Conservation (phyloP, 2,329 filamentous ascomycete species). For the Phialophora macrospora region DNA sequence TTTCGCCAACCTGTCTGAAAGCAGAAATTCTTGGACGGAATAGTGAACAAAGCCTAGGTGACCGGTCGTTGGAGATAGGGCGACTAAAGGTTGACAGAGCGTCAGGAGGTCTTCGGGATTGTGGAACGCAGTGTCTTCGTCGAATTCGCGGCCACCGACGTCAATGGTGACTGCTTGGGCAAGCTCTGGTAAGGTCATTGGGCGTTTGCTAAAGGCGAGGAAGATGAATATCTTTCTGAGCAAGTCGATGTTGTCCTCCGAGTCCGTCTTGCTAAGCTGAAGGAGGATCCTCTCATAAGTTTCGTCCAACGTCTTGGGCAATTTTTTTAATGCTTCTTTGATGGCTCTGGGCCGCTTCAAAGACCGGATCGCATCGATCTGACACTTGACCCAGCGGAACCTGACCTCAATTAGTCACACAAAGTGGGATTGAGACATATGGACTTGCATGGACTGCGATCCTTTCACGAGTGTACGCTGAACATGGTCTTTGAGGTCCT, state of each 20-base stretch:
- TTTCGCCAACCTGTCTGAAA: background rate
- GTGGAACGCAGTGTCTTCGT: background rate
- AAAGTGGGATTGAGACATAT: background rate
- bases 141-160: background rate
- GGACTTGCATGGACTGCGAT: background rate
- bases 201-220: background rate
- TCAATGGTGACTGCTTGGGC: background rate
- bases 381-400: slow-evolving; percentile 41
- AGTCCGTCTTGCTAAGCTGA: background rate
- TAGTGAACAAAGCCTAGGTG: background rate
- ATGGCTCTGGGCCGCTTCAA: slow-evolving; percentile 33
- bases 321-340: slow-evolving; percentile 29
- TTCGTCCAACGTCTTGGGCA: slow-evolving; percentile 40
- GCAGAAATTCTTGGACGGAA: background rate
- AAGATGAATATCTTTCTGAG: background rate
- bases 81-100: background rate
- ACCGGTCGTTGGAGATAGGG: background rate
- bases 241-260: background rate
- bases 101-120: background rate
- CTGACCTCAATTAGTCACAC: background rate
- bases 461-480: background rate
- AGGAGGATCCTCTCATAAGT: slow-evolving; percentile 32
- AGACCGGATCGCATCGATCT: slow-evolving; percentile 38
- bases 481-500: background rate
- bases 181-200: background rate